Conservation (phyloP, 768 basidiomycete species). For the Cystofilobasidium capitatum region DNA sequence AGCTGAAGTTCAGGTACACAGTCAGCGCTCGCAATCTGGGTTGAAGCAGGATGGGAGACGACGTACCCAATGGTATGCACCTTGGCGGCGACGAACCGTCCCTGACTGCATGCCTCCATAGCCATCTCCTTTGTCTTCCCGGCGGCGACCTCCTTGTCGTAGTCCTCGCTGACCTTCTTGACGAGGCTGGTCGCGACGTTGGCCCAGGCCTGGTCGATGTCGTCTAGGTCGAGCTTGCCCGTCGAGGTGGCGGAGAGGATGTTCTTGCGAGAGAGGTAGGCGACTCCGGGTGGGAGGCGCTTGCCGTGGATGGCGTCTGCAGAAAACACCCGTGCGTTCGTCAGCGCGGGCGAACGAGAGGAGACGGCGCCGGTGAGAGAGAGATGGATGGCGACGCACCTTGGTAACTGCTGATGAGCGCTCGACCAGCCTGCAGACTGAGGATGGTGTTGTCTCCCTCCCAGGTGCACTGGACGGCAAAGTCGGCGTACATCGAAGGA, state of each 20-base stretch:
- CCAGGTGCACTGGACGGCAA: slow-evolving; percentile 44
- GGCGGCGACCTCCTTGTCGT: slow-evolving; percentile 35
- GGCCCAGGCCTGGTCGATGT: slow-evolving; percentile 41
- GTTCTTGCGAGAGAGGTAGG: slow-evolving; percentile 39
- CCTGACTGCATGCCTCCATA: slow-evolving; percentile 42
- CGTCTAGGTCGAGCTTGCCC: slow-evolving; percentile 36
- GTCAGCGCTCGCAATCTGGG: no score
- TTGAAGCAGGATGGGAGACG: neutral
- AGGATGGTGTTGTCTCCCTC: slow-evolving; percentile 44
- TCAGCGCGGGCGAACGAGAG: neutral
- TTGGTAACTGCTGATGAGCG: slow-evolving; percentile 38
- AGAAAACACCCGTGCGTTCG: no score
- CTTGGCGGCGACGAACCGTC: slow-evolving; percentile 43
- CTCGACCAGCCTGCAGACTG: slow-evolving; percentile 39
- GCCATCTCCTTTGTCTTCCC: slow-evolving; percentile 42
- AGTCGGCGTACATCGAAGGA: slow-evolving; percentile 41
- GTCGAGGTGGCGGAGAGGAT: slow-evolving; percentile 34
- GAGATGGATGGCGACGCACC: slow-evolving; percentile 27
- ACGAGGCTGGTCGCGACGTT: slow-evolving; percentile 42
- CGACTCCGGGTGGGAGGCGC: slow-evolving; percentile 40
- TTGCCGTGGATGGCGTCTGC: slow-evolving; percentile 40
- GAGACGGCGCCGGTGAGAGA: neutral
- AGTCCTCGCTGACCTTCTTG: slow-evolving; percentile 42
- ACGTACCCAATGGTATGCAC: slow-evolving; percentile 37
- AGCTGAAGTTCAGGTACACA: slow-evolving; percentile 27